phyloP scores from a whole-genome alignment of 257 asterid species.

The Gardenia jasminoides region DNA sequence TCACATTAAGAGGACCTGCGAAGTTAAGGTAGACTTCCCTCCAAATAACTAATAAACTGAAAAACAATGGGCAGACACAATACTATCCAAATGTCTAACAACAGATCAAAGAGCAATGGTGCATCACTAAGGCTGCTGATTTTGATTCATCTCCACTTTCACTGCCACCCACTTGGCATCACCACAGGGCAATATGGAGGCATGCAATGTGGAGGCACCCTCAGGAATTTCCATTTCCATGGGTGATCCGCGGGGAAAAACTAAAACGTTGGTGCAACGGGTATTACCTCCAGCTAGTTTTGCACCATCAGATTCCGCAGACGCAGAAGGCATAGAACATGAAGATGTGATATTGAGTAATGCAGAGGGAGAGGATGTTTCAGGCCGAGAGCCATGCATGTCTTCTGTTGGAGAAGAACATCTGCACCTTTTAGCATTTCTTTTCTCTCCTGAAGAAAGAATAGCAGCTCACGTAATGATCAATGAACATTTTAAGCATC shows the following conservation, averaged over 20 bases:
- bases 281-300: constrained; percentile 17
- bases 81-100: neutral
- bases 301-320: constrained; percentile 14
- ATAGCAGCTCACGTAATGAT: neutral
- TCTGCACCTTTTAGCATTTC: constrained; percentile 39
- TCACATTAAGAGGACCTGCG: neutral
- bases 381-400: constrained; percentile 26
- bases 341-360: constrained; percentile 10
- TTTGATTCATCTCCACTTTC: neutral
- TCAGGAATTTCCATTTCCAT: constrained; percentile 39
- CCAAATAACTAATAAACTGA: neutral
- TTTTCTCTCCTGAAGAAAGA: constrained; percentile 24
- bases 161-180: constrained; percentile 54
- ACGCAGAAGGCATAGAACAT: constrained; percentile 16
- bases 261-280: constrained; percentile 30
- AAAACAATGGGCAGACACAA: neutral
- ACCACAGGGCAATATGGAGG: constrained; percentile 36
- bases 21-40: neutral
- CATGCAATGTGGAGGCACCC: too few relatives aligned
- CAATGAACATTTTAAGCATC: neutral
- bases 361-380: constrained; percentile 15
- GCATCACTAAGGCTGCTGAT: neutral
- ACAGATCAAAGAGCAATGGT: neutral
- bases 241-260: constrained; percentile 30
- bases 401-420: constrained; percentile 16